Percentiles rank a stretch among this genome's conserved stretches.
These are phyloP conservation scores for Zygotorulaspora sp. DNA, from an alignment of 805 yeast species.

Conservation along the genomic window DNA sequence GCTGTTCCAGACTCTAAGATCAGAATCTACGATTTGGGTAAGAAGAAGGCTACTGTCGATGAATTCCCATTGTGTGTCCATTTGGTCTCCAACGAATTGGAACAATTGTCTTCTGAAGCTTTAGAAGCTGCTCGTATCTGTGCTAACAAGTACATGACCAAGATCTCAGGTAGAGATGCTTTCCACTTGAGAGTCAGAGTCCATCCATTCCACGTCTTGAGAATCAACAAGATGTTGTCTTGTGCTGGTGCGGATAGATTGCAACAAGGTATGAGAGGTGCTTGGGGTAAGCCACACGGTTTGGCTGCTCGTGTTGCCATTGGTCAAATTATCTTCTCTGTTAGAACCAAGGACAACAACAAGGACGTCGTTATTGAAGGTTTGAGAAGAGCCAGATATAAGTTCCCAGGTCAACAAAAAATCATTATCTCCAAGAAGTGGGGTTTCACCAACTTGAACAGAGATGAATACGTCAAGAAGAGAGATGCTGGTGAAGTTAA, in stretches of 20 bases:
- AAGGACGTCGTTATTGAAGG: constrained; percentile 97
- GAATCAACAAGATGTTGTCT: constrained; percentile 99
- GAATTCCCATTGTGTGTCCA: constrained; percentile 99
- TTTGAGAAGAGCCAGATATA: constrained; percentile 99
- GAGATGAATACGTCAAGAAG: constrained; percentile 91
- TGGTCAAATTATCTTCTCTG: constrained; percentile 97
- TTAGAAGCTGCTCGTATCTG: constrained; percentile 99
- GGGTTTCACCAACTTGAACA: constrained; percentile 99
- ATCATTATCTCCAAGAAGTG: constrained; percentile 99
- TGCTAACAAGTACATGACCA: constrained; percentile 99
- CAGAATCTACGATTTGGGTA: constrained; percentile 98
- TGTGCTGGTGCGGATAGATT: constrained; percentile 99
- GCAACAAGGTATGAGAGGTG: constrained; percentile 99
- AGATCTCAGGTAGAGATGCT: constrained; percentile 95
- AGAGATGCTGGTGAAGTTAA: constrained; percentile 97
- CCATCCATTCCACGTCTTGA: constrained; percentile 99
- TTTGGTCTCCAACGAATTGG: constrained; percentile 98
- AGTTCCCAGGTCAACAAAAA: constrained; percentile 99
- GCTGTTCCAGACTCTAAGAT: constrained; percentile 99
- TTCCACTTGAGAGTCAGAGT: constrained; percentile 99
- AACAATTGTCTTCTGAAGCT: constrained; percentile 99
- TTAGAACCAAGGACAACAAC: constrained; percentile 97
- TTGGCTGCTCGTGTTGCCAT: constrained; percentile 98
- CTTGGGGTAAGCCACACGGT: constrained; percentile 99
- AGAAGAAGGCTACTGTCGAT: constrained; percentile 99